phyloP scores from a whole-genome alignment of 208 protist genomes.

The Leishmania aethiopica region DNA sequence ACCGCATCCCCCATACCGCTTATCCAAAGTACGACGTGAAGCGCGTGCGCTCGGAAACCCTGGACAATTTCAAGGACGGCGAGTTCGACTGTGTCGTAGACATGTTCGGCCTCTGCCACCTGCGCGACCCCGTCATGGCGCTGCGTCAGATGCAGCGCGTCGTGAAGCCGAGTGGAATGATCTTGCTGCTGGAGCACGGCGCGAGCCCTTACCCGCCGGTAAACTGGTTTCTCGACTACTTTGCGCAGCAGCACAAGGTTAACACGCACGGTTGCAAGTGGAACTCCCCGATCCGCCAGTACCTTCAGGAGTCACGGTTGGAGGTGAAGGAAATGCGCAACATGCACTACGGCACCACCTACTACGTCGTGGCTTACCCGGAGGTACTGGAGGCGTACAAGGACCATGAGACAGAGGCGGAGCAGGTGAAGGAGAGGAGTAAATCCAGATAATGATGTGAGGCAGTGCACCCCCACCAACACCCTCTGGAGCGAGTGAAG shows the following conservation, averaged over 20 bases:
- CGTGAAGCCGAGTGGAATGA: slow-evolving; percentile 87
- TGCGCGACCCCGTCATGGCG: slow-evolving; percentile 90
- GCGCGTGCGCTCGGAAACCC: slow-evolving; percentile 77
- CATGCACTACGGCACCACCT: slow-evolving; percentile 93
- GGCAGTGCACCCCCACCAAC: background rate
- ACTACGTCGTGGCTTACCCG: slow-evolving; percentile 89
- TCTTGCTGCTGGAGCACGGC: slow-evolving; percentile 92
- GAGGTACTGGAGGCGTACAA: slow-evolving; percentile 77
- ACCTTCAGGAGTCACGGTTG: slow-evolving; percentile 76
- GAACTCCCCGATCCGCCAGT: slow-evolving; percentile 82
- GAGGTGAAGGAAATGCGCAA: slow-evolving; percentile 86
- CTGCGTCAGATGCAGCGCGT: slow-evolving; percentile 91
- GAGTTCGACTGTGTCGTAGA: slow-evolving; percentile 93
- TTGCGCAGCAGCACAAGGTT: slow-evolving; percentile 70
- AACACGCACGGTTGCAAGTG: slow-evolving; percentile 90
- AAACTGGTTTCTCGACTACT: slow-evolving; percentile 91
- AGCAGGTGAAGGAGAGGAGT: slow-evolving; percentile 10
- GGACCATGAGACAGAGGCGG: slow-evolving; percentile 30
- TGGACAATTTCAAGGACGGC: slow-evolving; percentile 75
- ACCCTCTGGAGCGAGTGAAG: background rate
- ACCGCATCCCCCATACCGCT: slow-evolving; percentile 77
- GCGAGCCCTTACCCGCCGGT: slow-evolving; percentile 78
- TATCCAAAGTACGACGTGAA: slow-evolving; percentile 89
- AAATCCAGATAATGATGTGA: slow-evolving; percentile 11
- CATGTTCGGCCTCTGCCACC: slow-evolving; percentile 92